phyloP scores from a whole-genome alignment of 176 grass and related monocot species.

The Ampelocalamus luodianensis region DNA sequence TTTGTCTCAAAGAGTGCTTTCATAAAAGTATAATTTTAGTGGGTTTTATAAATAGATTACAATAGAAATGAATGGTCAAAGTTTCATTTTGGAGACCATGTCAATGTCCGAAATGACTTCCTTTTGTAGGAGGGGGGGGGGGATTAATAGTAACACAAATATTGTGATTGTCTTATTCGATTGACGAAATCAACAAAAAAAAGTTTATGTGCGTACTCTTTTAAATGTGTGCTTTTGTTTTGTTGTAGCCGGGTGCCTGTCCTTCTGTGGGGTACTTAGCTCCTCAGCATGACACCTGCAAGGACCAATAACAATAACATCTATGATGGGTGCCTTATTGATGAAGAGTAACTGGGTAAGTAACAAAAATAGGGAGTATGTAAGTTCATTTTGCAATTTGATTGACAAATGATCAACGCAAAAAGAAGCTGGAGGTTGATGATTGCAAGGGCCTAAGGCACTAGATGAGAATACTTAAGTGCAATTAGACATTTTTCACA shows the following conservation, averaged over 20 bases:
- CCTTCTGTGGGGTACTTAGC: constrained; percentile 66
- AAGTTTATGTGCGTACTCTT: constrained; percentile 51
- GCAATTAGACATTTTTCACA: constrained; percentile 12
- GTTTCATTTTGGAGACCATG: no score
- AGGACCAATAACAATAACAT: constrained; percentile 41
- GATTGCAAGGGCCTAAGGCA: background rate
- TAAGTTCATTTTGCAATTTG: constrained; percentile 19
- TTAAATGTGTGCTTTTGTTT: constrained; percentile 80
- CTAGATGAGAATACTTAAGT: background rate
- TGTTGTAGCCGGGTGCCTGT: constrained; percentile 73
- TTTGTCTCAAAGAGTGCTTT: no score
- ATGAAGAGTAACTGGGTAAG: constrained; percentile 8
- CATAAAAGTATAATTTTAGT: no score
- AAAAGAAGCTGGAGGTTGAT: background rate
- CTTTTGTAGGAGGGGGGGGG: no score
- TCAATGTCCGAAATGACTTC: no score
- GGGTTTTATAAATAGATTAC: no score
- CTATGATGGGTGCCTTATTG: background rate
- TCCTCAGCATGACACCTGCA: constrained; percentile 72
- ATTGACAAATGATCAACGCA: background rate
- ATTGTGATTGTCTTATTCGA: constrained; percentile 10
- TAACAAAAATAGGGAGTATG: constrained; percentile 10
- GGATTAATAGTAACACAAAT: constrained; percentile 8
- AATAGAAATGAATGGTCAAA: no score
- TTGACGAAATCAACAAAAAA: background rate